Evolutionary conservation across 2,329 filamentous ascomycete species (phyloP), one percentile per base, ranked within the genome.

Genomic region (Pestalotiopsis sp.): DNA sequence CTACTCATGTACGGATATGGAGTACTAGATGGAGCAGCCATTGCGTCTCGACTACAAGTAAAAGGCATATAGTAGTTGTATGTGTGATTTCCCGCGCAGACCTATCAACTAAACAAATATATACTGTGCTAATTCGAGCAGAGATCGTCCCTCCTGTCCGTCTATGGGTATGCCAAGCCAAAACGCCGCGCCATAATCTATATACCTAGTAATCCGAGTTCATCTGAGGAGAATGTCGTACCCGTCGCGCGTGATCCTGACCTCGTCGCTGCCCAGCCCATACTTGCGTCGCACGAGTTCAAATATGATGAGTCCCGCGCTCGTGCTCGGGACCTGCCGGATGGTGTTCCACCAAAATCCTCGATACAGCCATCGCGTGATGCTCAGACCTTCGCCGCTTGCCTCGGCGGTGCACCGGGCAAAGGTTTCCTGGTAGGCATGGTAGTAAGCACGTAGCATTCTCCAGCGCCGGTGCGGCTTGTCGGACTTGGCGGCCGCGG

Each of bases 251-350:
- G 85, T 87, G 66, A 92, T 93, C 72, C 85, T 85, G 71, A 90
- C 89, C 73, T 86, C 86, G 64, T 91, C 90, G 20, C 84, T 84
- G 1, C 86, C 85, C 68, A 87, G 83, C 1, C 90, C 90, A 73
- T 93, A 94, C 79, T 93, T 93, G 45, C 92, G 84, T 68, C 92
- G 83, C 49, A 94, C 89, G 59, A 95, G 77, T 80, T 95, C 92
- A 77, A 95, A 95, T 23, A 93, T 92, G 72, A 95, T 93, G 69
- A 95, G 77, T 0, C 92, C 92, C 0, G 92, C 92, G 69, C 90
- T 92, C 1, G 92, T 94, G 76, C 91, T 93, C 0, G 92, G 92
- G 1, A 93, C 91, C 79, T 94, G 92, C 4, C 91, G 84, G 66
- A 94, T 86, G 0, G 92, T 92, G 66, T 87, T 90, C 86, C 88